phyloP scores from a whole-genome alignment of 306 rosid genomes.

The Biancaea sappan region DNA sequence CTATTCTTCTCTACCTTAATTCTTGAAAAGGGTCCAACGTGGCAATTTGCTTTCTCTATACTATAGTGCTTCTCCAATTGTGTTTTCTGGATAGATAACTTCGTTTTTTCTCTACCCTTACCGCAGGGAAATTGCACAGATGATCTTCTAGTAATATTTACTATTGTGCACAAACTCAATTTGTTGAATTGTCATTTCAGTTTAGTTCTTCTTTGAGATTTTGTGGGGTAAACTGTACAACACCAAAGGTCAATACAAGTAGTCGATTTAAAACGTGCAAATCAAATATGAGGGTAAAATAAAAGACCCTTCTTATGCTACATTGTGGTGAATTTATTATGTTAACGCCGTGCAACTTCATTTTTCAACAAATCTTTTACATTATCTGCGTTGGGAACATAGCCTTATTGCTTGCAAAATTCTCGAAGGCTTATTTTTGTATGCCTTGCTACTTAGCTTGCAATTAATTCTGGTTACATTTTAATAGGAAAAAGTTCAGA shows the following conservation, averaged over 20 bases:
- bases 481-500: constrained; percentile 68
- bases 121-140: neutral
- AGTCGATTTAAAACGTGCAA: neutral
- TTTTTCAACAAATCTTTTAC: constrained; percentile 13
- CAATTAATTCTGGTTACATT: constrained; percentile 27
- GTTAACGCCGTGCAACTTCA: constrained; percentile 8
- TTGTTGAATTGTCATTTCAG: constrained; percentile 2
- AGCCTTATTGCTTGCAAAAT: neutral
- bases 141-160: constrained; percentile 4
- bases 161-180: neutral
- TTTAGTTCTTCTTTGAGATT: constrained; percentile 7
- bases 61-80: neutral
- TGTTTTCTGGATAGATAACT: constrained; percentile 1
- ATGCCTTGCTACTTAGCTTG: constrained; percentile 17
- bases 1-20: neutral
- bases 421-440: constrained; percentile 28
- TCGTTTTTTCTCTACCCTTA: neutral
- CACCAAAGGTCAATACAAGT: neutral
- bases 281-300: constrained; percentile 1
- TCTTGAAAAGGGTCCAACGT: neutral
- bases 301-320: constrained; percentile 20
- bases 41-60: neutral
- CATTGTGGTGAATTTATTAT: constrained; percentile 4
- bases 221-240: neutral
- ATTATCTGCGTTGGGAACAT: neutral